Evolutionary conservation across 257 asterid species (phyloP), one percentile per base, ranked within the genome.

Genomic region (Solanum stenotomum): DNA sequence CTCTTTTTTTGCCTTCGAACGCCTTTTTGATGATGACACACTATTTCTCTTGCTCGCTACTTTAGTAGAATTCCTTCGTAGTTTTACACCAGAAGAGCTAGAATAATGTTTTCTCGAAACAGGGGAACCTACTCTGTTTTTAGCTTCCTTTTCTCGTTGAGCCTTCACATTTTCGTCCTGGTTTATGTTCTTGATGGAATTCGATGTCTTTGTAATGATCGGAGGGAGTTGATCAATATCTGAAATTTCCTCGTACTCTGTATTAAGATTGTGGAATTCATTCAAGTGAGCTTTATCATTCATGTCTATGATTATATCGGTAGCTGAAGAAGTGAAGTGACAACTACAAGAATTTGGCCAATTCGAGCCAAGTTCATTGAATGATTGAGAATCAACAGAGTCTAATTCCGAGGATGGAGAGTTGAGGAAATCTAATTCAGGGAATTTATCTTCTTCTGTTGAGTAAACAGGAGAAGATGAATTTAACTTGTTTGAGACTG

Each of bases 241-340:
- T 75, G 96, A 87, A 74, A 91, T 40, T 83, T 86, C 22, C 76
- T 88, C 89, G 59, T 91, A 91, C 27, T n/a, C 68, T 63, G 87
- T 90, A 10, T 90, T 86, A 3, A 67, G 20, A 11, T 81, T 89
- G 29, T 89, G 87, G 23, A 86, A 46, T 18, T 89, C 56, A 42
- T 72, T 23, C 10, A 59, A 6, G 49, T 61, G 87, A n/a, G 93
- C 42, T 11, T 78, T 90, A 0, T 90, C 91, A 7, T 93, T 90
- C 82, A 93, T 91, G 90, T 93, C 92, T 84, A 94, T 88, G 86
- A 95, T 92, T 87, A 95, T 95, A 87, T 94, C 98, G 8, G 92
- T 85, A 46, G 91, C 90, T 10, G 95, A 94, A 42, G 93, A 92
- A 49, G 87, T 92, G 31, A 91, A 87, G 14, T 89, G 90, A 35